Base-by-base conservation (phyloP, 331 rosid genomes). In the Ulmus americana region DNA sequence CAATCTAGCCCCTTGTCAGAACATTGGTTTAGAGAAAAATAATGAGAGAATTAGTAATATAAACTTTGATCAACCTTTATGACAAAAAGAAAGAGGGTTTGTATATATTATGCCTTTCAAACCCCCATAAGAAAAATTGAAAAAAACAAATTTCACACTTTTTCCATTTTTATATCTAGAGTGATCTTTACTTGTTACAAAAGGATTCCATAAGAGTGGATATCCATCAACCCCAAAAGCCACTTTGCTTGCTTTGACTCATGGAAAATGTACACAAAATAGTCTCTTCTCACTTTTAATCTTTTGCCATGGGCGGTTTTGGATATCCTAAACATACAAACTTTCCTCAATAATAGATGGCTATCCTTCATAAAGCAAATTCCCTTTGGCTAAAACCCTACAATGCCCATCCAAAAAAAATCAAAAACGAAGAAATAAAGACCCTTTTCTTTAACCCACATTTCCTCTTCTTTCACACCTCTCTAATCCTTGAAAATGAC, bases 161-260 rank as follows among this genome's bases (percentile, higher is more conserved):
- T 38, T 50, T 12, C 49, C 54, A 48, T 42, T 49, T 54, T 49
- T 15, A 15, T 41, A 16, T 40, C 15, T 8, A 10, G 6, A 59
- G 10, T n/a, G 45, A 68, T 55, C 48, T 68, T 79, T 75, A 41
- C 76, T 75, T 75, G 82, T 48, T 46, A 61, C 61, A 62, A 56
- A 77, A 82, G 82, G 82, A 82, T 80, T 75, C 84, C 74, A 55
- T 0, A 40, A 63, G 28, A 64, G 79, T 73, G 81, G 76, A 81
- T 76, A 64, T 72, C 81, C 68, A 76, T 62, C 81, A 40, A 39
- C 67, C 48, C 55, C 28, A 45, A 82, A 81, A 74, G 81, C 81
- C n/a, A 53, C 73, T 69, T 69, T 68, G 63, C 18, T 49, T 42
- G 51, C 59, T 74, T 64, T 63, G 70, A 68, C 71, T 55, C 1